Conservation (phyloP, 257 asterid species). For the Solanum lycopersicoides region DNA sequence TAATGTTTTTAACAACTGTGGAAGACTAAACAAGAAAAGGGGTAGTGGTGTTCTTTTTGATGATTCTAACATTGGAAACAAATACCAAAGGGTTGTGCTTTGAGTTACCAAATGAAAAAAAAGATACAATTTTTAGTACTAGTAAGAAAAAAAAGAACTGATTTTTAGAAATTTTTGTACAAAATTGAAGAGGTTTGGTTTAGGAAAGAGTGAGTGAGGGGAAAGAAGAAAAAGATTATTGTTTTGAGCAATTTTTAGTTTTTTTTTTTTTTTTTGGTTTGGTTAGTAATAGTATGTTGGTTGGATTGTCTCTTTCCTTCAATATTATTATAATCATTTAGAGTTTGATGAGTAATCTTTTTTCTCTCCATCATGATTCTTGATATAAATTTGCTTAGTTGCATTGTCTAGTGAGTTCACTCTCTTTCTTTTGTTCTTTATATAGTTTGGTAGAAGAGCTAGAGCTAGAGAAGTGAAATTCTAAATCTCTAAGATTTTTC, state of each 20-base stretch:
- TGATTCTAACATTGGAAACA: constrained; percentile 25
- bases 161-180: constrained; percentile 18
- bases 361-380: not conserved
- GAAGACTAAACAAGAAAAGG: constrained; percentile 48
- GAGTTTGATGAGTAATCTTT: not conserved
- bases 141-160: not conserved
- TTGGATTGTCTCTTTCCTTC: constrained; percentile 17
- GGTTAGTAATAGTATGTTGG: constrained; percentile 7
- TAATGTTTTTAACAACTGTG: constrained; percentile 15
- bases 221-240: not conserved
- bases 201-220: not conserved
- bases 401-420: not conserved
- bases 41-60: constrained; percentile 13
- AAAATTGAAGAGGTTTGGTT: constrained; percentile 10
- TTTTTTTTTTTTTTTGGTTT: not conserved
- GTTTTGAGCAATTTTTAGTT: not conserved
- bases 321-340: not conserved
- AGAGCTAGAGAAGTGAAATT: not conserved
- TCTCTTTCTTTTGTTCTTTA: not conserved
- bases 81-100: constrained; percentile 47
- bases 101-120: constrained; percentile 10
- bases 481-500: not conserved
- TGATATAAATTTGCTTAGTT: not conserved
- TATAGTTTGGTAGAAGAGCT: not conserved
- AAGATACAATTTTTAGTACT: not conserved